A percentile compares a stretch with the other conserved stretches of the same genome.
Conservation (phyloP, 306 rosid genomes). For the Vachellia collinsii region DNA sequence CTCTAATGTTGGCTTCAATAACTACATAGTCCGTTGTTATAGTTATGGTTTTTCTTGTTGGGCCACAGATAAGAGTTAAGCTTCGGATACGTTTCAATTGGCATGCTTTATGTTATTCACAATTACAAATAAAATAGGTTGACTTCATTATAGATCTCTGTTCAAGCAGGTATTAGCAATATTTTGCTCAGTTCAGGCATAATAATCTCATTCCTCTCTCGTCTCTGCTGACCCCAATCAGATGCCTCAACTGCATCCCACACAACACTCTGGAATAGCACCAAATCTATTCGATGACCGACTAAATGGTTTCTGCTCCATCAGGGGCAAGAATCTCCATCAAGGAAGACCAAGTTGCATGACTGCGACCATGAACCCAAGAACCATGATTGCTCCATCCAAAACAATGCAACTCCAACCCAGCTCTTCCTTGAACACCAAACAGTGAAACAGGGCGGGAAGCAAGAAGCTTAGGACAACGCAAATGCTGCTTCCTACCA, state of each 20-base stretch:
- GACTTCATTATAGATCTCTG: not conserved
- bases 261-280: not conserved
- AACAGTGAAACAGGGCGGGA: conserved; percentile 68
- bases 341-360: conserved; percentile 55
- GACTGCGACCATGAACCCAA: conserved; percentile 54
- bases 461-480: conserved; percentile 66
- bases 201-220: too few relatives aligned
- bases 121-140: not conserved
- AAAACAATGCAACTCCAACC: conserved; percentile 51
- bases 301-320: not conserved
- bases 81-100: not conserved
- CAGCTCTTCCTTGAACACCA: conserved; percentile 66
- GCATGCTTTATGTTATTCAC: not conserved
- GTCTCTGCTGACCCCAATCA: not conserved
- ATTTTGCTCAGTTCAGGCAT: too few relatives aligned
- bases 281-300: not conserved
- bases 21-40: not conserved
- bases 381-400: conserved; percentile 54
- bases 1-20: not conserved
- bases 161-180: too few relatives aligned
- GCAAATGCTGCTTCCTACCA: conserved; percentile 75
- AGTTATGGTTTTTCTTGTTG: not conserved
- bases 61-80: not conserved
- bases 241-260: not conserved
- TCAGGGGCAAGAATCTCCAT: conserved; percentile 55